Percentiles rank a stretch among this genome's conserved stretches.
Conservation (phyloP, 495 filamentous ascomycete species). For the Terfezia boudieri region DNA sequence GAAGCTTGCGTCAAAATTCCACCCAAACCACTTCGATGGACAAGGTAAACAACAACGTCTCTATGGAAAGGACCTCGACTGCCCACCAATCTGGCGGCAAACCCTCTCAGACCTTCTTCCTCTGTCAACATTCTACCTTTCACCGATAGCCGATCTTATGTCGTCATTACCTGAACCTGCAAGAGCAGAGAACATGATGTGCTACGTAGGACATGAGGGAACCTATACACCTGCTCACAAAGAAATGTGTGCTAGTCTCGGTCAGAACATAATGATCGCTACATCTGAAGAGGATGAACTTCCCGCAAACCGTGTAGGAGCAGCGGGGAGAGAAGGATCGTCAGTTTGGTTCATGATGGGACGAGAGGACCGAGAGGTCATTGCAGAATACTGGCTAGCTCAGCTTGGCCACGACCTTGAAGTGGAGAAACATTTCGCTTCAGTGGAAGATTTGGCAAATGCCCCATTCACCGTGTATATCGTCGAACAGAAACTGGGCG, state of each 20-base stretch:
- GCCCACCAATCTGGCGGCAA: slow-evolving; percentile 61
- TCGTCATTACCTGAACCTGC: slow-evolving; percentile 64
- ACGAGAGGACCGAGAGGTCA: slow-evolving; percentile 61
- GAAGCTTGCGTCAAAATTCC: slow-evolving; percentile 54
- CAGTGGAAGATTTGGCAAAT: slow-evolving; percentile 75
- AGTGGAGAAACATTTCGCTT: slow-evolving; percentile 86
- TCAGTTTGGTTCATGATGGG: slow-evolving; percentile 99
- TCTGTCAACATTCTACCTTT: slow-evolving; percentile 56
- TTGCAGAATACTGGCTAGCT: slow-evolving; percentile 80
- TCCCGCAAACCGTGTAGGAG: slow-evolving; percentile 5
- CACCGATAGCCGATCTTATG: slow-evolving; percentile 72
- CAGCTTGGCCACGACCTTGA: slow-evolving; percentile 87
- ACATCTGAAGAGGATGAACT: slow-evolving; percentile 47
- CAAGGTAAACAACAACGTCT: slow-evolving; percentile 55
- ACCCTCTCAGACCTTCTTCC: slow-evolving; percentile 57
- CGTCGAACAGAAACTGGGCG: slow-evolving; percentile 77
- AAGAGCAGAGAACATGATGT: slow-evolving; percentile 92
- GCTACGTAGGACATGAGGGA: slow-evolving; percentile 91
- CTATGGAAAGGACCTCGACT: slow-evolving; percentile 92
- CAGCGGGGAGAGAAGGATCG: slow-evolving; percentile 46
- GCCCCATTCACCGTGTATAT: slow-evolving; percentile 83
- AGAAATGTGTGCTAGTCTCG: slow-evolving; percentile 92
- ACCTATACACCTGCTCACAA: slow-evolving; percentile 91
- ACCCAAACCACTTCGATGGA: slow-evolving; percentile 38
- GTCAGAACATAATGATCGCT: slow-evolving; percentile 96